Evolutionary conservation across 1,139 yeast genomes (phyloP), one percentile per base, ranked within the genome.

Genomic region (Debaryomyces psychrophilus): DNA sequence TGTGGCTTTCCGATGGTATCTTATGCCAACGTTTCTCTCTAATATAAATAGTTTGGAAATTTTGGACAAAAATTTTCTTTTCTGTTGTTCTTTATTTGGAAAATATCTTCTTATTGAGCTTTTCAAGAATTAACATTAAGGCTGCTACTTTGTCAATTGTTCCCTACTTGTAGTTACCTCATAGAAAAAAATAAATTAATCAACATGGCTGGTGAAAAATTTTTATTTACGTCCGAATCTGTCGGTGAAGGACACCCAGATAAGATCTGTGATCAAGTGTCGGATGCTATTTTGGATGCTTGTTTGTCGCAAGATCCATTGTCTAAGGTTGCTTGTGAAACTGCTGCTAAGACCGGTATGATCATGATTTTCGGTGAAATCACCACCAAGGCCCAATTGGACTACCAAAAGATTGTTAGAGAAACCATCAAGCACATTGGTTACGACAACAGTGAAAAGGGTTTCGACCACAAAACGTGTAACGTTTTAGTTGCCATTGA

Each of bases 221-320:
- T 88, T 73, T 79, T 89, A 64, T 88, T 89, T 71, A 88, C 97
- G 62, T 92, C 98, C 60, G 99, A 93, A 79, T 90, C 97, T 59
- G 97, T 90, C 62, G 97, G 97, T 78, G 97, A 90, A 76, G 98
- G 98, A 68, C 98, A 93, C 83, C 98, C 99, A 68, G 99, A 93
- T 72, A 93, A 93, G 85, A 95, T 93, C 78, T 93, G 99, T 78
- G 99, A 93, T 76, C 99, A 93, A 80, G 97, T 95, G 57, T 88
- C 96, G 47, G 99, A 95, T 69, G 99, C 99, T 64, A 90, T 93
- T 65, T 82, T 93, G 64, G 99, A 93, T 67, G 99, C 99, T 61
- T 93, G 98, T 81, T 80, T 93, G 62, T 84, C 89, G 52, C 95
- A 79, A 61, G 99, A 93, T 73, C 99, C 99, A 56, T 82, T 89